These are phyloP conservation scores for Penicillium sp. DNA, from an alignment of 2,329 filamentous ascomycete genomes.

Conservation along the genomic window DNA sequence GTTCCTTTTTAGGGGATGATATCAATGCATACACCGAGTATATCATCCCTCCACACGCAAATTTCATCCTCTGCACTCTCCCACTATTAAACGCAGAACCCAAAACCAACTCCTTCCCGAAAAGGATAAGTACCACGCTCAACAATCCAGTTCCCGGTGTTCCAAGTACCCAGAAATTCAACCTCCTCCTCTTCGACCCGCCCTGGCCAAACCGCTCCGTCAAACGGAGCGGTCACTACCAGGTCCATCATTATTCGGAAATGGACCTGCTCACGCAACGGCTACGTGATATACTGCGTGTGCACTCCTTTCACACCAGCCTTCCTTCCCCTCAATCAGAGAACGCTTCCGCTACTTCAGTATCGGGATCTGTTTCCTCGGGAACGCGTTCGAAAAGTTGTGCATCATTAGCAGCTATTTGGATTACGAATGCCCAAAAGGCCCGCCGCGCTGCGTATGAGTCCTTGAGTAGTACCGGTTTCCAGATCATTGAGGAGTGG, in stretches of 20 bases:
- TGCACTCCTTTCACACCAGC: constrained; percentile 41
- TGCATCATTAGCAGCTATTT: constrained; percentile 56
- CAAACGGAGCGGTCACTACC: constrained; percentile 55
- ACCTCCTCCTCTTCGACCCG: constrained; percentile 64
- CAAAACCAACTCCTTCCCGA: not conserved
- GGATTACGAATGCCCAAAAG: constrained; percentile 64
- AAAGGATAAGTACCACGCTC: not conserved
- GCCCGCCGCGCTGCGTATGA: constrained; percentile 53
- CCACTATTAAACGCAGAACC: constrained; percentile 27
- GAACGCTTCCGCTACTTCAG: too few relatives aligned
- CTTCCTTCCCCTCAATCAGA: not conserved
- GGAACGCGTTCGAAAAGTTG: constrained; percentile 3
- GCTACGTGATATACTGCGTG: constrained; percentile 51
- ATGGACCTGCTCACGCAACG: constrained; percentile 34
- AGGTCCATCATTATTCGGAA: constrained; percentile 37
- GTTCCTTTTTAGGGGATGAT: not conserved
- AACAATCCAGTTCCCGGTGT: constrained; percentile 34
- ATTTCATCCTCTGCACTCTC: constrained; percentile 50
- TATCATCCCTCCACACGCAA: constrained; percentile 54
- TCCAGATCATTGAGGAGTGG: constrained; percentile 63
- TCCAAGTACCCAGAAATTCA: constrained; percentile 49
- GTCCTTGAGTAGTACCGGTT: constrained; percentile 50
- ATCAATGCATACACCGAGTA: constrained; percentile 20
- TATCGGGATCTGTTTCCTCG: not conserved
- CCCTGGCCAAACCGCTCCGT: constrained; percentile 67